Conservation (phyloP, 1,139 yeast species). For the Yamadazyma mexicana region DNA sequence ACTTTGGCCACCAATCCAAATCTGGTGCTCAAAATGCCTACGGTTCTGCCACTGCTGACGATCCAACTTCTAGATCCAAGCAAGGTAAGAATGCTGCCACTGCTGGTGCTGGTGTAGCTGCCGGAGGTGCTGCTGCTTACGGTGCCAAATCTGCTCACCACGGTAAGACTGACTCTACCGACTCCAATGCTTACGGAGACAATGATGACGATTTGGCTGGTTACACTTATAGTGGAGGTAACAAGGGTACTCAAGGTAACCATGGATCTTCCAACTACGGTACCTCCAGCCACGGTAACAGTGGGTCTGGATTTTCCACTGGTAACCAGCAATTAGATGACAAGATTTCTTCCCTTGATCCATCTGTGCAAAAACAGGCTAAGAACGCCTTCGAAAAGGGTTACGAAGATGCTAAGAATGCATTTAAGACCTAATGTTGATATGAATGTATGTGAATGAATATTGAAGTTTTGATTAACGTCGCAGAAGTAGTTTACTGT, state of each 20-base stretch:
- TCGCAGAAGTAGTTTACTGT: too few relatives aligned
- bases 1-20: too few relatives aligned
- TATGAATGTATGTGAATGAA: slow-evolving; percentile 1
- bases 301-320: slow-evolving; percentile 24
- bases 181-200: slow-evolving; percentile 6
- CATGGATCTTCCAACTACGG: slow-evolving; percentile 7
- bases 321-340: slow-evolving; percentile 35
- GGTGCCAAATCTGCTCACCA: slow-evolving; percentile 6
- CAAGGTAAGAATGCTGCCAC: slow-evolving; percentile 17
- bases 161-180: slow-evolving; percentile 8
- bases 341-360: slow-evolving; percentile 34
- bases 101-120: slow-evolving; percentile 15
- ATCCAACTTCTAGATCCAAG: slow-evolving; percentile 11
- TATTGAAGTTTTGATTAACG: not conserved
- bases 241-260: slow-evolving; percentile 9
- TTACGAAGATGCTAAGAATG: slow-evolving; percentile 34
- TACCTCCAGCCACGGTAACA: not conserved
- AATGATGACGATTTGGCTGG: slow-evolving; percentile 7
- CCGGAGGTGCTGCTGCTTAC: slow-evolving; percentile 16
- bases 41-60: slow-evolving; percentile 12
- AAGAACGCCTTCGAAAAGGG: slow-evolving; percentile 40
- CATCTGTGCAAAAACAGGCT: slow-evolving; percentile 36
- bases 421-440: slow-evolving; percentile 20
- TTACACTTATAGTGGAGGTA: slow-evolving; percentile 5
- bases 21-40: slow-evolving; percentile 6